Evolutionary conservation across 1,284 basidiomycete genomes (phyloP).

Genomic region (Laetiporus sulphureus): DNA sequence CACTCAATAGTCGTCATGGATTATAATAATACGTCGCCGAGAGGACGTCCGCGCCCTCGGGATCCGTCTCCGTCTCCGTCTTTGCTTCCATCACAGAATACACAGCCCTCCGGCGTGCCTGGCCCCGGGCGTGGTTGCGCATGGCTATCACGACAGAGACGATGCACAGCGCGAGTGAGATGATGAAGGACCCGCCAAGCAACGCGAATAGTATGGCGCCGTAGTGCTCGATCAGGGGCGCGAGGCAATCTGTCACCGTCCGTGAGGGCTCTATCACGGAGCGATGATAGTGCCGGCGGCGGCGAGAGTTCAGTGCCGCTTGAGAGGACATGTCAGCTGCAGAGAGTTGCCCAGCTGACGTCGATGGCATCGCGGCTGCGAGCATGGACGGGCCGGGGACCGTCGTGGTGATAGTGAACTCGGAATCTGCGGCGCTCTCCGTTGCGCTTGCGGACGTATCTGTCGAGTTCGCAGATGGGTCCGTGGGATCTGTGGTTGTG

Average conservation of each 20-base stretch:
- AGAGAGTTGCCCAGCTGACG: too few species aligned
- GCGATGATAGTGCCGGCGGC: too few species aligned
- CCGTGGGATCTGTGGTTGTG: background rate
- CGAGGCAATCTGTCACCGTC: slow-evolving; percentile 6
- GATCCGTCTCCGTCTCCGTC: slow-evolving; percentile 5
- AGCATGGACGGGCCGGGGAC: too few species aligned
- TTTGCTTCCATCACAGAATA: slow-evolving; percentile 9
- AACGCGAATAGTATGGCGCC: slow-evolving; percentile 7
- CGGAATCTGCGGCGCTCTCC: background rate
- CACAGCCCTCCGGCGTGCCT: background rate
- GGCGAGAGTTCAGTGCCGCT: too few species aligned
- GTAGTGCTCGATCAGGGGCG: slow-evolving; percentile 8
- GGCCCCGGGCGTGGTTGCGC: slow-evolving; percentile 2
- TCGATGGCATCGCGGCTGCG: too few species aligned
- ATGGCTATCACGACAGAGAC: slow-evolving; percentile 5
- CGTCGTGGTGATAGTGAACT: too few species aligned
- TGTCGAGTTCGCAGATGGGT: background rate
- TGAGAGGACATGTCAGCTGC: too few species aligned
- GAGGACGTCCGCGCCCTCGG: slow-evolving; percentile 3
- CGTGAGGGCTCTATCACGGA: slow-evolving; percentile 1
- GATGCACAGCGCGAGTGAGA: slow-evolving; percentile 5
- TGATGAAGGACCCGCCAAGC: slow-evolving; percentile 3
- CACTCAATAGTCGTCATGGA: slow-evolving; percentile 9
- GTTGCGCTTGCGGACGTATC: background rate
- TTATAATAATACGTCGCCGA: too few species aligned